Evolutionary conservation across 1,139 yeast genomes (phyloP), one percentile per base, ranked within the genome.

Genomic region (Blastobotrys indianensis): DNA sequence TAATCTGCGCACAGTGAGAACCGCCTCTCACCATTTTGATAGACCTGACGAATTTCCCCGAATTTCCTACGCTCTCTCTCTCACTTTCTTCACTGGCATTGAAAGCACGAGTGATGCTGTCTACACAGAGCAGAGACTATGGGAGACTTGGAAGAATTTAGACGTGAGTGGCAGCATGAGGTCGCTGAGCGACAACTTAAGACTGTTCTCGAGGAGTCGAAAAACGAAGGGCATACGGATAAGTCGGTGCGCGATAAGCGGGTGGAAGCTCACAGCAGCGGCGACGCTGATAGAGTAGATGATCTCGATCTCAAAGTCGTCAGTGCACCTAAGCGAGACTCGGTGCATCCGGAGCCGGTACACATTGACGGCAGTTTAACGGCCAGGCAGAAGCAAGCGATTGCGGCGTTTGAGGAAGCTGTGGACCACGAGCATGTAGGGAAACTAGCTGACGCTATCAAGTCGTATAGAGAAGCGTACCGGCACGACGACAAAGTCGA

Each of bases 361-460:
- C 53, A 38, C 40, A 46, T 48, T 30, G 53, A 55, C 37, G 44
- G 46, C 16, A 41, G 44, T 17, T 47, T 56, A 25, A 41, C 55
- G 3, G 47, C 42, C 33, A 39, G 23, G 11, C 59, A 57, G 37
- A 44, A 49, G n/a, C 43, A 37, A 29, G 95, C 95, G 1, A 65
- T 86, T 39, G 68, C 68, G 25, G 63, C 76, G 25, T 87, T 85
- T 68, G 90, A 84, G 56, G 65, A 69, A 45, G 97, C 90, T 1
- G 77, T 82, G 0, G 79, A 75, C 45, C 80, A 80, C 56, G 97
- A 88, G 64, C 68, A 76, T 25, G 76, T 73, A 44, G 96, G 96
- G 0, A 70, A 79, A 50, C 74, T 88, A 77, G 74, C 85, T 3
- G 96, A 87, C 58, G 96, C 97, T 0, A 80, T 86, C 32, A 76